Percentiles rank a stretch among this genome's conserved stretches.
phyloP scores from a whole-genome alignment of 2,329 filamentous ascomycete species.

The Calonectria pseudoturangicola region DNA sequence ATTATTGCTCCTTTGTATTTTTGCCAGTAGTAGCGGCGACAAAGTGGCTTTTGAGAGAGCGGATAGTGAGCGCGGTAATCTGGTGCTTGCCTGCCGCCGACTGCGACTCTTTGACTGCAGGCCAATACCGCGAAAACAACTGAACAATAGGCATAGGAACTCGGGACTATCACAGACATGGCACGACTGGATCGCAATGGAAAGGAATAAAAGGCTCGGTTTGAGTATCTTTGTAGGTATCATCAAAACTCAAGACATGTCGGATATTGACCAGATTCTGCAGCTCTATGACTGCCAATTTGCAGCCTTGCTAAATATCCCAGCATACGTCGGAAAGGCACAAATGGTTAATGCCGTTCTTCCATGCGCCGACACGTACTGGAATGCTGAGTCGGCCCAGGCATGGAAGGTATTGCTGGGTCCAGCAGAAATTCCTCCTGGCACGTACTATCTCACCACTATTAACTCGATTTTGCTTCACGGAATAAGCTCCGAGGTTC shows the following conservation, averaged over 20 bases:
- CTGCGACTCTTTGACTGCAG: conserved; percentile 16
- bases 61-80: conserved; percentile 20
- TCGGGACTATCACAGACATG: conserved; percentile 7
- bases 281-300: conserved; percentile 26
- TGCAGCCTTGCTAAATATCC: conserved; percentile 19
- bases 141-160: background rate
- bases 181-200: conserved; percentile 14
- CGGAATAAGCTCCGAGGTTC: conserved; percentile 14
- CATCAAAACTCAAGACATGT: background rate
- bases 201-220: conserved; percentile 19
- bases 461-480: conserved; percentile 23
- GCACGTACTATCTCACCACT: conserved; percentile 25
- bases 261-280: background rate
- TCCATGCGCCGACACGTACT: conserved; percentile 17
- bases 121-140: conserved; percentile 10
- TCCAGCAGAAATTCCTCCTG: conserved; percentile 9
- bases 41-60: conserved; percentile 24
- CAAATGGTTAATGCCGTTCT: conserved; percentile 26
- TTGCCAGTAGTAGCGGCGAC: conserved; percentile 9
- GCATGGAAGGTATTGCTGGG: conserved; percentile 22
- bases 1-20: conserved; percentile 22
- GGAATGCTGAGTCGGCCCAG: conserved; percentile 16
- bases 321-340: conserved; percentile 17
- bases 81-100: conserved; percentile 20
- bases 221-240: conserved; percentile 17